Evolutionary conservation across 2,329 filamentous ascomycete species (phyloP), one percentile per base, ranked within the genome.

Genomic region (Juglanconis juglandina): DNA sequence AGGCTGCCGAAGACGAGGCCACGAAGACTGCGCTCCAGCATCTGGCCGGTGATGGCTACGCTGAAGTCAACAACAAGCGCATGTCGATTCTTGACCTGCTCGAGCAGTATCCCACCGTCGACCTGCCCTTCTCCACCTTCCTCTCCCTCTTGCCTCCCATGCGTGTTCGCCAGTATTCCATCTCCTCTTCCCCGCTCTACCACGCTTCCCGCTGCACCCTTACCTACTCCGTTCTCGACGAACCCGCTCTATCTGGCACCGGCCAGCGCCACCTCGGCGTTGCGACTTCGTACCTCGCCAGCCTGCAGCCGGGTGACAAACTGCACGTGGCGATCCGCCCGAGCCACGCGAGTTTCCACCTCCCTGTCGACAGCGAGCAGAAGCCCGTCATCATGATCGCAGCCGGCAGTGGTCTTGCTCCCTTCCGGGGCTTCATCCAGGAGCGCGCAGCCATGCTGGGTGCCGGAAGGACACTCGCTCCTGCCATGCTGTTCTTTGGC

Each of bases 171-270:
- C 73, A 75, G 60, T 76, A 76, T 66, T 90, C 86, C 24, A 91
- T 92, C 67, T 91, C 89, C 0, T 91, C 88, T 0, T 90, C 88
- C 0, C 87, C 89, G 0, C 77, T 90, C 0, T 77, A 76, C 60
- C 79, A 87, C 64, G 77, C 82, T 0, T 76, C 75, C 5, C 77
- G 77, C 59, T 81, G 82, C 60, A 86, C 87, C 0, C 78, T 92
- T 30, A 91, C 87, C 4, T 91, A 88, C 74, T 81, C 81, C 3
- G 82, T 92, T 0, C 79, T 90, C 51, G 81, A 87, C 58, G 78
- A 78, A 4, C 81, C 83, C 0, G 81, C 85, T 0, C 74, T 79
- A 11, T 77, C 79, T 2, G 77, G 76, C 53, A 76, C 76, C 58
- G 80, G 81, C 17, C 74, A 75, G 10, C 64, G 58, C 32, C 79